Conservation (phyloP, 306 rosid species). For the Boehmeria nivea region DNA sequence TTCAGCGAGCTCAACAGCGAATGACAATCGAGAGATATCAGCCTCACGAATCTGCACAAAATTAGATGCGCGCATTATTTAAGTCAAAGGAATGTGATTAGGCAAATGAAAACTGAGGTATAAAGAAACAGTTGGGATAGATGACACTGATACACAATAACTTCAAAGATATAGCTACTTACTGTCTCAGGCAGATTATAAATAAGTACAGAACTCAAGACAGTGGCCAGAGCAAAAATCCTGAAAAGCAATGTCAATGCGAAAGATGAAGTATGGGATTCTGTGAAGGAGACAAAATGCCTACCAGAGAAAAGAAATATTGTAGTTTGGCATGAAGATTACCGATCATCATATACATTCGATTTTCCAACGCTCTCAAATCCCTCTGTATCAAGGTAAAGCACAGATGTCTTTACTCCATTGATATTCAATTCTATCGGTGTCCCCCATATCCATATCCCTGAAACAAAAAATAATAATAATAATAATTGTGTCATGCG, state of each 20-base stretch:
- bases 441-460: slow-evolving; percentile 98
- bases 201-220: slow-evolving; percentile 88
- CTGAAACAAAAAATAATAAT: slow-evolving; percentile 52
- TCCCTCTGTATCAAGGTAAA: slow-evolving; percentile 96
- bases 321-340: slow-evolving; percentile 27
- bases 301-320: not conserved
- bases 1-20: slow-evolving; percentile 99
- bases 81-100: not conserved
- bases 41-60: slow-evolving; percentile 91
- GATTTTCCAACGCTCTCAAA: slow-evolving; percentile 97
- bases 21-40: slow-evolving; percentile 87
- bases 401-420: slow-evolving; percentile 84
- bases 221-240: slow-evolving; percentile 92
- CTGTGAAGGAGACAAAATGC: not conserved
- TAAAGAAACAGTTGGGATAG: not conserved
- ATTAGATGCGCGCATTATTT: no score
- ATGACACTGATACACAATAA: not conserved
- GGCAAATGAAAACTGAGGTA: not conserved
- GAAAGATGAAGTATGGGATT: not conserved
- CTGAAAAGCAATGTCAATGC: slow-evolving; percentile 38
- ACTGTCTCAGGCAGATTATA: slow-evolving; percentile 97
- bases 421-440: slow-evolving; percentile 71
- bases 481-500: no score
- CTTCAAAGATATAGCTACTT: slow-evolving; percentile 21
- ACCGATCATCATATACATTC: slow-evolving; percentile 96